Percentiles rank a stretch among this genome's conserved stretches.
phyloP scores from a whole-genome alignment of 306 rosid genomes.

The Morella rubra region DNA sequence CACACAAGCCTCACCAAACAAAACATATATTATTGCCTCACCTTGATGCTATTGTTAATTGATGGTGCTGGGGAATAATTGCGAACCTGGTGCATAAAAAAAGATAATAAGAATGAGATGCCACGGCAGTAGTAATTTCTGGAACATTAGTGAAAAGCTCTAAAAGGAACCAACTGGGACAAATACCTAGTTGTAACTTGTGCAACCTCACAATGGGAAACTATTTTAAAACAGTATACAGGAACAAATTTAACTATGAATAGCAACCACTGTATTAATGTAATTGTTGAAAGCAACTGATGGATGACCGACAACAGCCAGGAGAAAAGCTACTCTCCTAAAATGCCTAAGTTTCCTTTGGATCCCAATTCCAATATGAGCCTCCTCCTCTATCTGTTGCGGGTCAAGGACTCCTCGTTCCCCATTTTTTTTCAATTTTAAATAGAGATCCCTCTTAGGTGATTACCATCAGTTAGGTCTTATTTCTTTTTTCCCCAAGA shows the following conservation, averaged over 20 bases:
- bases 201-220: neutral
- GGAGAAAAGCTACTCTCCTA: neutral
- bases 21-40: constrained; percentile 35
- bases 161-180: neutral
- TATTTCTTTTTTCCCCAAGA: neutral
- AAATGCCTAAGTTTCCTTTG: no score
- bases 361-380: no score
- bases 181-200: neutral
- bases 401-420: no score
- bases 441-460: no score
- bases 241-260: neutral
- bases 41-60: constrained; percentile 97
- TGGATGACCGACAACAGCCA: neutral
- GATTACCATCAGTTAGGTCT: no score
- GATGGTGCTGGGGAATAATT: constrained; percentile 83
- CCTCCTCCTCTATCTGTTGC: no score
- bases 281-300: neutral
- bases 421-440: no score
- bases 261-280: no score
- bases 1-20: constrained; percentile 3
- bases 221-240: neutral
- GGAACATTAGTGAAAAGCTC: neutral
- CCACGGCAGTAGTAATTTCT: neutral
- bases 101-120: constrained; percentile 21
- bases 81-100: constrained; percentile 66